phyloP scores from a whole-genome alignment of 257 asterid species.

The Salvia miltiorrhiza region DNA sequence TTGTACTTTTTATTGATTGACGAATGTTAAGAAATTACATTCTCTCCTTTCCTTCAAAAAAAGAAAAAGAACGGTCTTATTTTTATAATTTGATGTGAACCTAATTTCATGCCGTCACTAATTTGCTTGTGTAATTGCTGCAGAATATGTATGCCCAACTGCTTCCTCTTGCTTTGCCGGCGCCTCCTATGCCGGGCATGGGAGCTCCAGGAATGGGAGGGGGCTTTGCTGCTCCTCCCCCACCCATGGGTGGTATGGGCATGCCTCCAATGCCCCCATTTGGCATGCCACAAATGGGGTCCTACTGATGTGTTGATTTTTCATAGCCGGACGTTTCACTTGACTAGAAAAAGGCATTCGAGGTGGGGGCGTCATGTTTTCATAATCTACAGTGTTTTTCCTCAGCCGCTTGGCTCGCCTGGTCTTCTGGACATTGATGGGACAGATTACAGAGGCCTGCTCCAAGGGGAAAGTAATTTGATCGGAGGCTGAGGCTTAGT shows the following conservation, averaged over 20 bases:
- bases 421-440: slow-evolving; percentile 19
- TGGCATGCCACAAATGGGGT: slow-evolving; percentile 97
- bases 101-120: background rate
- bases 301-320: slow-evolving; percentile 49
- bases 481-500: slow-evolving; percentile 17
- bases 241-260: slow-evolving; percentile 73
- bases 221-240: slow-evolving; percentile 58
- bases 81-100: background rate
- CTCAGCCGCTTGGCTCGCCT: background rate
- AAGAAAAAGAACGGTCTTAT: background rate
- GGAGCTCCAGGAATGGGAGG: slow-evolving; percentile 68
- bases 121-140: slow-evolving; percentile 24
- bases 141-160: slow-evolving; percentile 98
- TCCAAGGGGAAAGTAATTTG: slow-evolving; percentile 27
- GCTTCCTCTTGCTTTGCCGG: slow-evolving; percentile 98
- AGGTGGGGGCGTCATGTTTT: background rate
- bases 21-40: background rate
- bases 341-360: slow-evolving; percentile 6
- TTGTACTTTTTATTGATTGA: background rate
- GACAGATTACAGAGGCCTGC: slow-evolving; percentile 8
- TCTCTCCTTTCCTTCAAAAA: background rate
- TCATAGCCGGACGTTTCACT: slow-evolving; percentile 2
- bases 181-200: slow-evolving; percentile 95
- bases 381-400: background rate
- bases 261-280: slow-evolving; percentile 94